Conservation (phyloP, 2,329 filamentous ascomycete genomes). For the Cladosporium sp. region DNA sequence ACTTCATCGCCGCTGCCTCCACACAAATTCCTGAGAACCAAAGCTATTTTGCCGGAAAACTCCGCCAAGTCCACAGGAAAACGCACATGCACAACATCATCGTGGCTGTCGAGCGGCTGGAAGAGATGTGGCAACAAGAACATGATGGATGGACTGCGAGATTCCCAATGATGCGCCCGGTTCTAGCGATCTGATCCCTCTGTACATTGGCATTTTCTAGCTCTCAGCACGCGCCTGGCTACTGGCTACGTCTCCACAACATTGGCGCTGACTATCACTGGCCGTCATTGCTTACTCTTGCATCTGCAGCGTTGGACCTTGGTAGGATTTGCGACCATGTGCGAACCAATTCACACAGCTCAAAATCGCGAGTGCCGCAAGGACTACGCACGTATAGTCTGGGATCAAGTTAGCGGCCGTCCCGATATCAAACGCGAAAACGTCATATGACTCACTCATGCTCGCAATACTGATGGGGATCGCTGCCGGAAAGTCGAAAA, state of each 20-base stretch:
- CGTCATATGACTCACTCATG: not conserved
- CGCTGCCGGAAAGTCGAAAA: not conserved
- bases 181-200: not conserved
- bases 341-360: constrained; percentile 2
- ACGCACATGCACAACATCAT: constrained; percentile 1
- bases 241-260: not conserved
- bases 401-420: not conserved
- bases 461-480: not conserved
- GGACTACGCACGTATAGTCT: not conserved
- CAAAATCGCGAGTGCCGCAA: not conserved
- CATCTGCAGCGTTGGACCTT: not conserved
- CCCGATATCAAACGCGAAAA: not conserved
- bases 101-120: not conserved
- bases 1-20: not conserved
- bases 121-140: constrained; percentile 2
- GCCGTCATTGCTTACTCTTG: not conserved
- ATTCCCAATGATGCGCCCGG: not conserved
- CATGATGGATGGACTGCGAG: not conserved
- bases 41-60: not conserved
- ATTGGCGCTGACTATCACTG: not conserved
- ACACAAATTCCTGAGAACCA: not conserved
- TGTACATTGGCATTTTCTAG: not conserved
- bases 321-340: not conserved
- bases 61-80: not conserved
- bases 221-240: not conserved